phyloP scores from a whole-genome alignment of 1,284 basidiomycete genomes.

The Termitomyces sp. region DNA sequence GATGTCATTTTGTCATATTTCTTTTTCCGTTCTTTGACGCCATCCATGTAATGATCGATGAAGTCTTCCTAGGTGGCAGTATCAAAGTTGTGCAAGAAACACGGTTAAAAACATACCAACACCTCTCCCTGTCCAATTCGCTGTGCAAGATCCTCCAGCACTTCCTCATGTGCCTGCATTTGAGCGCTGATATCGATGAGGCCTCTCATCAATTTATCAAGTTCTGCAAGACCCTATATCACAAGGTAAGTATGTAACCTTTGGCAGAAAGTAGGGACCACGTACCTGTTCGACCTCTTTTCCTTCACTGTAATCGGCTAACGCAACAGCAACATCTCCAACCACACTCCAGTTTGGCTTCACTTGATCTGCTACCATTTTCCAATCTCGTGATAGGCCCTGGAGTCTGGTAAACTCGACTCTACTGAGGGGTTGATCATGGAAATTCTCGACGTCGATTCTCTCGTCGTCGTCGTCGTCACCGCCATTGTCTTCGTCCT shows the following conservation, averaged over 20 bases:
- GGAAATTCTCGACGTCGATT: slow-evolving; percentile 55
- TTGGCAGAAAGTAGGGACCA: neutral
- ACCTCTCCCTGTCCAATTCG: slow-evolving; percentile 45
- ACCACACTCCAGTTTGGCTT: slow-evolving; percentile 44
- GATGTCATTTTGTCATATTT: slow-evolving; percentile 57
- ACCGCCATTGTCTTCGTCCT: slow-evolving; percentile 26
- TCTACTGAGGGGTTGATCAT: slow-evolving; percentile 55
- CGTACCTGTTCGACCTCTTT: slow-evolving; percentile 50
- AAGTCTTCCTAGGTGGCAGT: slow-evolving; percentile 38
- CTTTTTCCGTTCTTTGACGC: slow-evolving; percentile 35
- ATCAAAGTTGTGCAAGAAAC: neutral
- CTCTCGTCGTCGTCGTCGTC: slow-evolving; percentile 42
- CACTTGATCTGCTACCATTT: slow-evolving; percentile 41
- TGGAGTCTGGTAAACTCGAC: slow-evolving; percentile 45
- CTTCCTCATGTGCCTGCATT: slow-evolving; percentile 49
- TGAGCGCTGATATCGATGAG: slow-evolving; percentile 62
- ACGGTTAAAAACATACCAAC: slow-evolving; percentile 43
- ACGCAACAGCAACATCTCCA: slow-evolving; percentile 48
- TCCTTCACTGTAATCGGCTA: slow-evolving; percentile 58
- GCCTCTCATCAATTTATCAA: slow-evolving; percentile 61
- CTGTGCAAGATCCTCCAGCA: slow-evolving; percentile 53
- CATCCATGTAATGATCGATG: slow-evolving; percentile 40
- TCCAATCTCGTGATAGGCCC: slow-evolving; percentile 59
- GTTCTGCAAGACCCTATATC: slow-evolving; percentile 46
- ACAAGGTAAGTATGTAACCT: neutral